phyloP scores from a whole-genome alignment of 176 grass and related monocot genomes.

The Phragmites australis region DNA sequence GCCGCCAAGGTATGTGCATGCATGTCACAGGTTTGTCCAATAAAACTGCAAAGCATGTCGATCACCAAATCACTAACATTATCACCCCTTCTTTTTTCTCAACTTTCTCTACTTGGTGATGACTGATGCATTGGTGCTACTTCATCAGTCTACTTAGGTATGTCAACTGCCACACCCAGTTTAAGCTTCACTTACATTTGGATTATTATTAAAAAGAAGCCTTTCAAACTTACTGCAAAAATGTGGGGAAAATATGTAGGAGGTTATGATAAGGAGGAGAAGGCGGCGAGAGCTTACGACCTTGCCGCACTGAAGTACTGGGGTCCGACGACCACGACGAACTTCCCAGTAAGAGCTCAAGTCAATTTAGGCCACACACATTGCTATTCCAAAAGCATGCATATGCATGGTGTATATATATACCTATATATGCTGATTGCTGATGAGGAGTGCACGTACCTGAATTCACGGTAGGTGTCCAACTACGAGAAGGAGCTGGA shows the following conservation, averaged over 20 bases:
- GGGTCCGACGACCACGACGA: conserved; percentile 79
- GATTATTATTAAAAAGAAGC: background rate
- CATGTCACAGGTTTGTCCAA: conserved; percentile 35
- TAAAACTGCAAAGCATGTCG: conserved; percentile 14
- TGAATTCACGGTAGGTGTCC: conserved; percentile 47
- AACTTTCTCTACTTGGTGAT: conserved; percentile 10
- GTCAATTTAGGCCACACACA: background rate
- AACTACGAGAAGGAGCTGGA: conserved; percentile 83
- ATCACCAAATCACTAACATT: conserved; percentile 18
- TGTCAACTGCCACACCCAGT: conserved; percentile 16
- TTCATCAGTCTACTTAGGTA: conserved; percentile 81
- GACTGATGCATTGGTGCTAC: background rate
- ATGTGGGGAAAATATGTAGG: conserved; percentile 42
- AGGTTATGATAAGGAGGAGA: conserved; percentile 93
- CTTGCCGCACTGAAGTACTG: conserved; percentile 86
- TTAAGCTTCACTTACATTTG: background rate
- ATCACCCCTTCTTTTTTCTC: background rate
- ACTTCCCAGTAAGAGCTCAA: conserved; percentile 67
- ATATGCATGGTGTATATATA: background rate
- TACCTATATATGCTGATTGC: background rate
- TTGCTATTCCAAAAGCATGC: background rate
- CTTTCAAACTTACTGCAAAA: background rate
- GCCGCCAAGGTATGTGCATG: conserved; percentile 76
- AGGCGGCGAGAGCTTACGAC: conserved; percentile 90
- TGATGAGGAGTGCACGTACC: conserved; percentile 11